phyloP scores from a whole-genome alignment of 129 eudicot species.

The Escallonia rubra region DNA sequence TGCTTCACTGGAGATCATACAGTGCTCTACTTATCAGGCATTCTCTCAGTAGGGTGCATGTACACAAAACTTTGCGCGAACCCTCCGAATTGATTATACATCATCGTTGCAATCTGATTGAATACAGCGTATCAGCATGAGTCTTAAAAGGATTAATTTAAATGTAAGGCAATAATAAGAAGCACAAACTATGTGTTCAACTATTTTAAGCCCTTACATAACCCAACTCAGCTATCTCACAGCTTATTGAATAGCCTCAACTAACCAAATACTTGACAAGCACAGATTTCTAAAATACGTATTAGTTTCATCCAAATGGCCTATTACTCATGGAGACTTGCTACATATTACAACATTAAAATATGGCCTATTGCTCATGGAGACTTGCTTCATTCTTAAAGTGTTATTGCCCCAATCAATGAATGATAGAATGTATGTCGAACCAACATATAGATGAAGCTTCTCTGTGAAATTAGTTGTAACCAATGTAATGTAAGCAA shows the following conservation, averaged over 20 bases:
- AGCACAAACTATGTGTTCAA: slow-evolving; percentile 10
- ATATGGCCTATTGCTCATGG: too few relatives aligned
- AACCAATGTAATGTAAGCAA: too few relatives aligned
- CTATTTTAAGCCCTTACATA: slow-evolving; percentile 5
- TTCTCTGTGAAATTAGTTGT: too few relatives aligned
- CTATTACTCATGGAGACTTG: background rate
- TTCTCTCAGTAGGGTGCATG: slow-evolving; percentile 45
- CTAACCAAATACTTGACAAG: too few relatives aligned
- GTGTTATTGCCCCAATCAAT: background rate
- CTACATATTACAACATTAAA: background rate
- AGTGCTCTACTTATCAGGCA: slow-evolving; percentile 40
- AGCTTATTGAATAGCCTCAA: background rate
- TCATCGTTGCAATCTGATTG: slow-evolving; percentile 86
- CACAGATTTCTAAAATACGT: background rate
- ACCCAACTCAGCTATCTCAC: slow-evolving; percentile 5
- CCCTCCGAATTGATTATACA: slow-evolving; percentile 70
- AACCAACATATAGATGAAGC: too few relatives aligned
- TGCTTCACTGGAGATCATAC: slow-evolving; percentile 33
- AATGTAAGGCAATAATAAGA: slow-evolving; percentile 10
- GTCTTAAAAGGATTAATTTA: slow-evolving; percentile 22
- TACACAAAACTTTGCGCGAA: slow-evolving; percentile 32
- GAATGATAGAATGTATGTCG: too few relatives aligned
- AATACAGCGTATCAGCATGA: slow-evolving; percentile 58
- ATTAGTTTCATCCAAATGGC: background rate
- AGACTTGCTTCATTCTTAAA: background rate